Conservation (phyloP, 192 early-diverging fungal species). For the Coemansia sp. region DNA sequence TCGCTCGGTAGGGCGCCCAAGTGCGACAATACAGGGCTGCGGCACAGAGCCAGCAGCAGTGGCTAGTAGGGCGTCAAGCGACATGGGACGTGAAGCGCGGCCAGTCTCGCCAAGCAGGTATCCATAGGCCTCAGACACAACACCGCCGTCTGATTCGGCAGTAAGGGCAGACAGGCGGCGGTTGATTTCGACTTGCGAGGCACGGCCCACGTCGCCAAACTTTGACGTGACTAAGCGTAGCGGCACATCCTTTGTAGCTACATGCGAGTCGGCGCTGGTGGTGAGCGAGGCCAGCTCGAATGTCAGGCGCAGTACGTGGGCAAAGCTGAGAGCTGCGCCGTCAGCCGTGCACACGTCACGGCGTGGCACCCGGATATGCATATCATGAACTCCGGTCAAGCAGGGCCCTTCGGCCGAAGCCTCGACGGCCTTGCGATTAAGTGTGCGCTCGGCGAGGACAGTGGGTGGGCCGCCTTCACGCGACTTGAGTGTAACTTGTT, state of each 20-base stretch:
- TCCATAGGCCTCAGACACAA: conserved; percentile 44
- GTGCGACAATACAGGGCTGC: conserved; percentile 21
- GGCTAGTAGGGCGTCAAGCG: conserved; percentile 22
- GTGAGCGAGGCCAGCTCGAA: conserved; percentile 48
- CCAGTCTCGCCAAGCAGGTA: conserved; percentile 48
- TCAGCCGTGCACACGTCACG: conserved; percentile 51
- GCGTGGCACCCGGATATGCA: conserved; percentile 51
- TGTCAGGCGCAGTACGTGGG: conserved; percentile 46
- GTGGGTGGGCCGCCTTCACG: conserved; percentile 29
- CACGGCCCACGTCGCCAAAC: conserved; percentile 50
- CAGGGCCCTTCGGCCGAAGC: conserved; percentile 18
- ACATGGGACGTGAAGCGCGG: conserved; percentile 24
- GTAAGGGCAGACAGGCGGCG: conserved; percentile 43
- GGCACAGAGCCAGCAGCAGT: conserved; percentile 19
- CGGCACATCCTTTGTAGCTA: conserved; percentile 49
- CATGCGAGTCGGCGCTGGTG: conserved; percentile 34
- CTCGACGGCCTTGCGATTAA: conserved; percentile 46
- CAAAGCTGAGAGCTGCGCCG: conserved; percentile 39
- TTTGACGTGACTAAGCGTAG: conserved; percentile 50
- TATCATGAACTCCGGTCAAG: conserved; percentile 35
- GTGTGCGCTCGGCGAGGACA: conserved; percentile 49
- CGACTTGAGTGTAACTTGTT: conserved; percentile 50
- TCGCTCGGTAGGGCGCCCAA: neutral
- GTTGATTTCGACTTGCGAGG: conserved; percentile 53
- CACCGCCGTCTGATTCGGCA: conserved; percentile 43